Evolutionary conservation across 2,329 filamentous ascomycete genomes (phyloP), one percentile per base, ranked within the genome.

Genomic region (Ilyonectria sp.): DNA sequence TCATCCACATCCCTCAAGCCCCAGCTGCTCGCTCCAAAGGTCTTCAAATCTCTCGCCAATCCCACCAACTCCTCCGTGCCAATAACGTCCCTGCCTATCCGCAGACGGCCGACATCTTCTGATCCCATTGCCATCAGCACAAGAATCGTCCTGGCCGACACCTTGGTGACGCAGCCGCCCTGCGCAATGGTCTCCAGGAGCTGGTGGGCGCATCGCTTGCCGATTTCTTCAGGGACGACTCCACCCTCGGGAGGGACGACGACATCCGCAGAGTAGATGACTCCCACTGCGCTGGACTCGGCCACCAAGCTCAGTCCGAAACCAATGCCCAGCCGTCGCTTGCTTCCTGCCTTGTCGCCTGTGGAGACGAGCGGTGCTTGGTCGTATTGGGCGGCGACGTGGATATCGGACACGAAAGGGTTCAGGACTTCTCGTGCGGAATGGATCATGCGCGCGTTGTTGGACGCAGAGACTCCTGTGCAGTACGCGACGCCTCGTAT

Each of bases 61-160:
- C 90, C 90, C 63, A 99, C 88, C 60, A 94, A 85, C 67, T 94
- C 92, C 78, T 97, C 94, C 3, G 91, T 92, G 0, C 91, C 95
- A 52, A 98, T 82, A 1, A 98, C 90, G 53, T 95, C 93, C 74
- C 90, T 91, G 35, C 95, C 94, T 65, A 99, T 79, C 69, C 93
- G 89, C 72, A 99, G 80, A 66, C 96, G 89, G 5, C 96, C 96
- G 15, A 99, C 94, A 80, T 99, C 96, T 79, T 98, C 96, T 1
- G 93, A 94, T 0, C 96, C 96, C 96, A 99, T 98, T 37, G 95
- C 94, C 96, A 99, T 99, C 69, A 99, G 85, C 19, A 91, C 93
- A 60, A 99, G 81, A 71, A 97, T 87, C 0, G 92, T 95, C 3
- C 89, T 86, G 6, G 91, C 91, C 2, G 94, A 93, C 3, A 92